These are phyloP conservation scores for Croton setiger DNA, from an alignment of 441 rosid genomes.

Conservation along the genomic window DNA sequence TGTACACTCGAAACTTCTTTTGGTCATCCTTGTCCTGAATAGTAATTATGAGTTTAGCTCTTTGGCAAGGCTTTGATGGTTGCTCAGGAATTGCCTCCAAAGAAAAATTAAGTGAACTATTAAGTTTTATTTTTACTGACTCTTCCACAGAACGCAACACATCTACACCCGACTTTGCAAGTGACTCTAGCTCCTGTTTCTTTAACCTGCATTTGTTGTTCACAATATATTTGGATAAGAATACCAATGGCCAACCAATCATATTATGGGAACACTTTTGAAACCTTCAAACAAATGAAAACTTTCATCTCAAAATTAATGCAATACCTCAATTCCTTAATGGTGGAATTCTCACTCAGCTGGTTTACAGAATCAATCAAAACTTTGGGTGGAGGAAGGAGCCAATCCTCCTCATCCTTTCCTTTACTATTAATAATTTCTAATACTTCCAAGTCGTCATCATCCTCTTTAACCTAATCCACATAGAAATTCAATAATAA, in stretches of 20 bases:
- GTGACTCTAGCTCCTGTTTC: conserved; percentile 66
- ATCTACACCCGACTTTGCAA: conserved; percentile 48
- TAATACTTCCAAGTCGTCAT: conserved; percentile 38
- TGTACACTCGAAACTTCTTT: conserved; percentile 61
- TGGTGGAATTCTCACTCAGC: conserved; percentile 56
- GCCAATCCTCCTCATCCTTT: conserved; percentile 73
- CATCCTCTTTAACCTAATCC: conserved; percentile 32
- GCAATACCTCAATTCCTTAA: conserved; percentile 72
- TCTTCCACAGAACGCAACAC: conserved; percentile 50
- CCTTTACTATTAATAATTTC: conserved; percentile 28
- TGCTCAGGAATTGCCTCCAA: conserved; percentile 32
- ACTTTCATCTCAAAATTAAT: background rate
- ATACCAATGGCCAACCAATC: background rate
- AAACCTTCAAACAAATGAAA: background rate
- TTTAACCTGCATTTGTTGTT: conserved; percentile 45
- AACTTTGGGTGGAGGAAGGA: conserved; percentile 73
- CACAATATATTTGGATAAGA: background rate
- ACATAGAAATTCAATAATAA: background rate
- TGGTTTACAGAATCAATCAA: conserved; percentile 20
- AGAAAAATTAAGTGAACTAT: conserved; percentile 27
- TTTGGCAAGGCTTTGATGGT: conserved; percentile 39
- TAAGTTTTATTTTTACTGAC: conserved; percentile 36
- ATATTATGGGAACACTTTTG: background rate
- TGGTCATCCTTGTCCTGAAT: conserved; percentile 65
- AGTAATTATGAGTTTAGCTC: conserved; percentile 65